These are phyloP conservation scores for Copromyces sp. DNA, from an alignment of 495 filamentous ascomycete species.

Conservation along the genomic window DNA sequence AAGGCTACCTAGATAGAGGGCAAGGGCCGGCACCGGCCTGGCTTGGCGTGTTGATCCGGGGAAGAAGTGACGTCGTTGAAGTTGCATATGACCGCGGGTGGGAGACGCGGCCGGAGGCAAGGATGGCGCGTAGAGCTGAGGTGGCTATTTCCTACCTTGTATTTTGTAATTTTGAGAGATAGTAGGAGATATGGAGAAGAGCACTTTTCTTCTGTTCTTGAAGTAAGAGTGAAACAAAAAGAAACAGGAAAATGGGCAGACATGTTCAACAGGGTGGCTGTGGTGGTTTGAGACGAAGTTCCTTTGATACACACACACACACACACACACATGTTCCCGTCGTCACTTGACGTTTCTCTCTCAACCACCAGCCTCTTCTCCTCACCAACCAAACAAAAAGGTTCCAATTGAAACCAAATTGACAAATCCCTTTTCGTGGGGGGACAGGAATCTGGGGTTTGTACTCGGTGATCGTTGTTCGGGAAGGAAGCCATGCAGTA, in stretches of 20 bases:
- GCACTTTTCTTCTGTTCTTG: neutral
- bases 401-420: neutral
- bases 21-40: neutral
- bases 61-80: neutral
- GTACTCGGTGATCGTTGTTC: neutral
- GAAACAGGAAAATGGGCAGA: neutral
- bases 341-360: neutral
- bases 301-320: neutral
- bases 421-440: neutral
- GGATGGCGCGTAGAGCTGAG: neutral
- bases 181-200: neutral
- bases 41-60: neutral
- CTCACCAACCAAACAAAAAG: neutral
- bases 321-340: neutral
- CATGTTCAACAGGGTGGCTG: neutral
- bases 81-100: neutral
- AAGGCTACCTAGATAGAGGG: neutral
- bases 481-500: neutral
- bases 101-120: neutral
- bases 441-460: neutral
- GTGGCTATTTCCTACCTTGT: neutral
- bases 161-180: neutral
- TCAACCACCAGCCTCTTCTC: neutral
- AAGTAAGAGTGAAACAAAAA: neutral
- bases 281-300: neutral